These are phyloP conservation scores for Podochytrium sp. DNA, from an alignment of 192 early-diverging fungal species.

Conservation along the genomic window DNA sequence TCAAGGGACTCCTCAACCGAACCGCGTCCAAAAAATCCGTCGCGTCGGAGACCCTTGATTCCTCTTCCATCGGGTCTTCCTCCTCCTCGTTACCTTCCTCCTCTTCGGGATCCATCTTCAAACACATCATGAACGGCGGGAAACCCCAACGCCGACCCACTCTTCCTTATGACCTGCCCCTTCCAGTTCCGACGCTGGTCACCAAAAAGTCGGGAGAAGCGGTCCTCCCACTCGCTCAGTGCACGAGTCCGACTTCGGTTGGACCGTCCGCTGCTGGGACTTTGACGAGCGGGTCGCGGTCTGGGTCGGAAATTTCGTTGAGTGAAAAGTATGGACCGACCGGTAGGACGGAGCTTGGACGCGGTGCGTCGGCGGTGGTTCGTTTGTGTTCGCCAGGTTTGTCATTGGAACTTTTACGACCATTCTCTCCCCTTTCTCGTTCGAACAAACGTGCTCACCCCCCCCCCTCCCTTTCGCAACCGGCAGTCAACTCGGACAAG, in stretches of 20 bases:
- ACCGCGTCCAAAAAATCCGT: no score
- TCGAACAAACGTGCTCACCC: not conserved
- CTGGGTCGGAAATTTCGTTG: slow-evolving; percentile 49
- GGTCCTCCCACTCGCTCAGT: no score
- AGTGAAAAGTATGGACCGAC: slow-evolving; percentile 85
- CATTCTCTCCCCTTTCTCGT: not conserved
- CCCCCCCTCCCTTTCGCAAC: not conserved
- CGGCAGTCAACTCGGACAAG: slow-evolving; percentile 50
- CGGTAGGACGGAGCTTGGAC: slow-evolving; percentile 55
- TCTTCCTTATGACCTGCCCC: no score
- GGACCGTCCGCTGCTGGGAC: not conserved
- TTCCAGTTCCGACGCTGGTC: no score
- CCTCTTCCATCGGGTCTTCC: no score
- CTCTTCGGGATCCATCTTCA: no score
- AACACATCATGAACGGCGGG: no score
- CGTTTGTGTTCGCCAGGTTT: slow-evolving; percentile 50
- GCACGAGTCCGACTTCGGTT: not conserved
- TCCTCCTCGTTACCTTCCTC: no score
- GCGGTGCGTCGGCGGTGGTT: slow-evolving; percentile 57
- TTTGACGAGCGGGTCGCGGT: not conserved
- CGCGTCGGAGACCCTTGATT: no score
- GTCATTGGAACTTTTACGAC: not conserved
- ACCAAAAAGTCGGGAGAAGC: no score
- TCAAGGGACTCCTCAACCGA: no score
- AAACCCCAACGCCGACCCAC: no score